Base-by-base conservation (phyloP, 2,329 filamentous ascomycete genomes). In the Epichloe sibirici region DNA sequence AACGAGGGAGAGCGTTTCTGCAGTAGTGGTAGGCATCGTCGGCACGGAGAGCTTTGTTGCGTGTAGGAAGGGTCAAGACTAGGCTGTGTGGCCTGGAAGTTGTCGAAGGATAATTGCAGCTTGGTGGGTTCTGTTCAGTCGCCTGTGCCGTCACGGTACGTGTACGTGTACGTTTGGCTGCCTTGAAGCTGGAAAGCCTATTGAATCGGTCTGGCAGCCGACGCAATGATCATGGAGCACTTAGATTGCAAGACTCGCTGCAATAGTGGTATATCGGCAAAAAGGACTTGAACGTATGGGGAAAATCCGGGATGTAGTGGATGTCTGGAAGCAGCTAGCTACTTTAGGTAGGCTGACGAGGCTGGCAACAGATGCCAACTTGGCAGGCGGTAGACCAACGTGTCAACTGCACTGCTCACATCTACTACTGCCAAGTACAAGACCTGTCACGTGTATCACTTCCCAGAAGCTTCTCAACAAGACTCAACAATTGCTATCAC, bases 1-100 rank as follows among this genome's bases (percentile, higher is more conserved):
- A 69, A 96, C 90, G 68, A 97, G 85, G 62, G 88, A 94, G 69
- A 96, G 83, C 60, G 91, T 94, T 77, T 97, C 91, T 71, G 90
- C 89, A 68, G 91, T 96, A 60, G 91, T 97, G 71, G 91, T 85
- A 73, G 90, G 91, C 91, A 97, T 97, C 69, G 66, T 81, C 71
- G 63, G 37, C 38, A 13, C 4, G 15, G 12, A 34, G 45, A 44
- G 25, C 37, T 40, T 34, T n/a, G 12, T 4, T 34, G 17, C 5
- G 8, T 45, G 9, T 8, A 23, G 9, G 6, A 21, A 25, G 8
- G 21, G 39, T 11, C 13, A 17, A 31, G 3, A 21, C 25, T 23
- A 15, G 37, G 5, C 43, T 34, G 43, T 12, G 37, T 23, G 9
- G 34, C 21, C 35, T 28, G 9, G 9, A 38, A 39, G 42, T 9